Percentiles rank a stretch among this genome's conserved stretches.
phyloP scores from a whole-genome alignment of 179 eudicot species.

The Nepenthes alata region DNA sequence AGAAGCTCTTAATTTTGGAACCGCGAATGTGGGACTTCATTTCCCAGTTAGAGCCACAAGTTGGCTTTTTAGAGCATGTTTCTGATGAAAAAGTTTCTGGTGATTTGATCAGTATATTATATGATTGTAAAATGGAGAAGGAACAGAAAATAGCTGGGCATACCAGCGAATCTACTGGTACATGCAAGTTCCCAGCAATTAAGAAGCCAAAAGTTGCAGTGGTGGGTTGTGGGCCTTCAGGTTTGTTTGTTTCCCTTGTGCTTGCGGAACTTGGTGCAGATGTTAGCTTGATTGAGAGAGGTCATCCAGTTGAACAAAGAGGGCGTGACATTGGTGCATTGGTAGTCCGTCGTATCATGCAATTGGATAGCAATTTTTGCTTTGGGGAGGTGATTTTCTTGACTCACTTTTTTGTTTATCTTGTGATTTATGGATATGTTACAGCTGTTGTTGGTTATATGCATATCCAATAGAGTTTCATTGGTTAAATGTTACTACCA shows the following conservation, averaged over 20 bases:
- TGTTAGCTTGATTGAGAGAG: constrained; percentile 87
- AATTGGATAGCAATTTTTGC: constrained; percentile 94
- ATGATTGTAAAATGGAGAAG: constrained; percentile 28
- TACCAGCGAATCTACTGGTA: constrained; percentile 12
- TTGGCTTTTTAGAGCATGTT: constrained; percentile 65
- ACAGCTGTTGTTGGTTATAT: neutral
- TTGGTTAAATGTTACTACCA: too few species aligned
- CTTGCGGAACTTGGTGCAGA: constrained; percentile 97
- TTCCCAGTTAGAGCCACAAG: constrained; percentile 56
- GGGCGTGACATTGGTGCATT: constrained; percentile 98
- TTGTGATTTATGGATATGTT: neutral
- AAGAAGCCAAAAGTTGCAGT: constrained; percentile 72
- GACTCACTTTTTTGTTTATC: constrained; percentile 2
- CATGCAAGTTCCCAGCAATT: constrained; percentile 13
- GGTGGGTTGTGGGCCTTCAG: constrained; percentile 95
- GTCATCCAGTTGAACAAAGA: constrained; percentile 89
- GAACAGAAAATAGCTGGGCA: constrained; percentile 24
- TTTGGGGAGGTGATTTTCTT: constrained; percentile 80
- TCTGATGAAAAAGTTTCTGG: constrained; percentile 32
- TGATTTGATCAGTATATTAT: constrained; percentile 44
- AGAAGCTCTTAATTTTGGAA: constrained; percentile 50
- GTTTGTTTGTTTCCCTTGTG: constrained; percentile 88
- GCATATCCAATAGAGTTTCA: neutral
- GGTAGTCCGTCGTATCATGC: constrained; percentile 74
- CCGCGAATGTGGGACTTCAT: constrained; percentile 84